Base-by-base conservation (phyloP, 768 basidiomycete genomes). In the Daedaleopsis nitida region DNA sequence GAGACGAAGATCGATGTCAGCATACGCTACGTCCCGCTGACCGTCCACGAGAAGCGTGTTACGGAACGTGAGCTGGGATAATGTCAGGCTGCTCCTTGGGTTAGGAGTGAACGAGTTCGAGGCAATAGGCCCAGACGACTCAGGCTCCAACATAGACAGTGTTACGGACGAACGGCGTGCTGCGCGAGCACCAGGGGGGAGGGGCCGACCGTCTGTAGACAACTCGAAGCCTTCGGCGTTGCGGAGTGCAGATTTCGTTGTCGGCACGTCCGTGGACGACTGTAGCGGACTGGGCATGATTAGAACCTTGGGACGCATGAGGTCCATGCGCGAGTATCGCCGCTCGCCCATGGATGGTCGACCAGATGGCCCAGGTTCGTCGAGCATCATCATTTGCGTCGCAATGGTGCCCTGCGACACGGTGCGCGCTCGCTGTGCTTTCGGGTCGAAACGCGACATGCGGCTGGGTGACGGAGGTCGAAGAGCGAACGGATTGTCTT, bases 271-370 rank as follows among this genome's bases (percentile, higher is more conserved):
- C n/a, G 77, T 71, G 17, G 78, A 64, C 53, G 79, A 75, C 67
- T 95, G 91, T 39, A 96, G 77, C 1, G 93, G 92, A 62, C 89
- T 90, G 11, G 95, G 95, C 95, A 97, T 96, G 63, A 97, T 86
- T 48, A 97, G 86, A n/a, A 94, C 82, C 72, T 94, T 94, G 1
- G 95, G 95, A 21, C 94, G 83, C 66, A 96, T 80, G 47, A 96
- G 78, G 35, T 94, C 91, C 58, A 88, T 65, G 13, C 89, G 89
- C 11, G 91, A 92, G 68, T 85, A 87, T 19, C 80, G 85, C 39
- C 86, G 83, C 45, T 86, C 82, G 52, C 77, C 78, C 56, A 67
- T 65, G 7, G 54, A 23, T 3, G 66, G 70, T 68, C 48, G 69
- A 73, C 39, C 19, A 17, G 13, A 3, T 3, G 38, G 50, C 60